Evolutionary conservation across 2,329 filamentous ascomycete species (phyloP).

Genomic region (Diaporthe citriasiana): DNA sequence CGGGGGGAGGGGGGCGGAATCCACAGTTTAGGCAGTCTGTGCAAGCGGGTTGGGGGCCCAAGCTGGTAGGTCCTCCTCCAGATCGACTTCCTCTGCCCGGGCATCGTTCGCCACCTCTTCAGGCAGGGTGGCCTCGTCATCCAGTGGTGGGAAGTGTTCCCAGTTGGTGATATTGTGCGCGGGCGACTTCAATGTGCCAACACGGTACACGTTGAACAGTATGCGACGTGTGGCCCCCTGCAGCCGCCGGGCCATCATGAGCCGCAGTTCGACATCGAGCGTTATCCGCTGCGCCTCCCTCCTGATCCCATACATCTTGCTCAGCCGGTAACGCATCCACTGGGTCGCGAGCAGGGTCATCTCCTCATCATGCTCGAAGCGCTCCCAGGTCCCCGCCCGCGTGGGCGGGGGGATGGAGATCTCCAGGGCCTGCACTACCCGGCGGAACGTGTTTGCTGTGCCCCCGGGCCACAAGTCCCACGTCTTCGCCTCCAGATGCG

Average conservation of each 20-base stretch:
- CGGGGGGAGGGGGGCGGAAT: neutral
- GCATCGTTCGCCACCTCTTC: neutral
- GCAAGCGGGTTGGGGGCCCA: neutral
- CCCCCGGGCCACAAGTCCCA: slow-evolving; percentile 31
- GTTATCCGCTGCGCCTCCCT: slow-evolving; percentile 1
- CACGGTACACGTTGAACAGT: neutral
- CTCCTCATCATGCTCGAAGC: neutral
- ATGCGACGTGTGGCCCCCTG: neutral
- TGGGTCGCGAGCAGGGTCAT: slow-evolving; percentile 18
- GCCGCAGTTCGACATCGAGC: slow-evolving; percentile 31
- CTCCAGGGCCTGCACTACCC: slow-evolving; percentile 12
- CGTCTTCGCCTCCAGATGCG: slow-evolving; percentile 23
- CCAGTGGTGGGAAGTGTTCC: neutral
- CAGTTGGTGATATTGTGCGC: neutral
- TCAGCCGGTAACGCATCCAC: slow-evolving; percentile 39
- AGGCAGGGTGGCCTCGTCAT: neutral
- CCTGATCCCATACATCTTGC: slow-evolving; percentile 34
- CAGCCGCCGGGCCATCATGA: slow-evolving; percentile 14
- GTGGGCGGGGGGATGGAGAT: slow-evolving; percentile 13
- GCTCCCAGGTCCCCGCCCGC: slow-evolving; percentile 14
- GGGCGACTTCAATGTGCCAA: neutral
- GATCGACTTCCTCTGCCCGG: neutral
- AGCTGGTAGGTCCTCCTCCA: neutral
- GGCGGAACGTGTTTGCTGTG: neutral
- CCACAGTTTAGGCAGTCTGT: neutral